Evolutionary conservation across 139 green algal species (phyloP).

Genomic region (Raphidocelis subcapitata): DNA sequence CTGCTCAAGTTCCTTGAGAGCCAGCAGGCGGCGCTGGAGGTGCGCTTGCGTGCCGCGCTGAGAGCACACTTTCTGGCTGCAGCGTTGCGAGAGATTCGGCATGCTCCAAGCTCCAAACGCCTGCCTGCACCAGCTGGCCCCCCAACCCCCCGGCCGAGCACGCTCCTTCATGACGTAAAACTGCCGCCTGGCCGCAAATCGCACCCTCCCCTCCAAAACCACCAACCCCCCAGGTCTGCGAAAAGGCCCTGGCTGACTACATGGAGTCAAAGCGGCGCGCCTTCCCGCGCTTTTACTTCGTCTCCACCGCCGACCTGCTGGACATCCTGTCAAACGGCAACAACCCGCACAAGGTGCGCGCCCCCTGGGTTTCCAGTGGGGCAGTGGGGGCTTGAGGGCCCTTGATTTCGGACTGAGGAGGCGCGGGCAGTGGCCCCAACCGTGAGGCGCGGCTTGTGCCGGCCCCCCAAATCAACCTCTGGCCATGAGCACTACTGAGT

Average conservation of each 20-base stretch:
- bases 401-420: no score
- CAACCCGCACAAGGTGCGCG: slow-evolving; percentile 56
- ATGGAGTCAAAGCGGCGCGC: slow-evolving; percentile 81
- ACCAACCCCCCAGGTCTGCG: slow-evolving; percentile 62
- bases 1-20: slow-evolving; percentile 79
- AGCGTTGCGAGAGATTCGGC: not conserved
- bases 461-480: no score
- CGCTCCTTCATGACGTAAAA: no score
- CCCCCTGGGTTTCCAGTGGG: not conserved
- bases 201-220: slow-evolving; percentile 10
- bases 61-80: not conserved
- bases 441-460: no score
- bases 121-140: no score
- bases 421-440: no score
- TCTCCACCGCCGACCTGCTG: slow-evolving; percentile 79
- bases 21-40: slow-evolving; percentile 25
- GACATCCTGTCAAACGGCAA: slow-evolving; percentile 88
- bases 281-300: slow-evolving; percentile 89
- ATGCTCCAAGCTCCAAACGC: no score
- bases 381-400: no score
- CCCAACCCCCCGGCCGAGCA: no score
- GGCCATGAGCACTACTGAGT: no score
- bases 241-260: slow-evolving; percentile 83
- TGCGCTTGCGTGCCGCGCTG: not conserved
- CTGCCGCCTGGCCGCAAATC: no score